Evolutionary conservation across 1,284 basidiomycete species (phyloP).

Genomic region (Pyrrhoderma noxium): DNA sequence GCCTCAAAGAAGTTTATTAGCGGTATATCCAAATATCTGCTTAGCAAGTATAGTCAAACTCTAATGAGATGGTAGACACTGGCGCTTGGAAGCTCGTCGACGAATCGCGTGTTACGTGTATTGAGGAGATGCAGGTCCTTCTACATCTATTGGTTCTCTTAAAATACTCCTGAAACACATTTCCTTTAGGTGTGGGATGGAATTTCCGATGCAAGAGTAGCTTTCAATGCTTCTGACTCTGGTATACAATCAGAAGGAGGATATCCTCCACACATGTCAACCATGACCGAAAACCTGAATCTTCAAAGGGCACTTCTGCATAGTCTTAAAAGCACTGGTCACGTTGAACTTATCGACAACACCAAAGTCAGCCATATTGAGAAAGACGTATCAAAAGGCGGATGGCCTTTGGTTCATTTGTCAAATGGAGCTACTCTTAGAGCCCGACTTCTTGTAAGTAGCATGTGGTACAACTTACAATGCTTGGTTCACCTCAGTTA

Average conservation of each 20-base stretch:
- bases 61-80: conserved; percentile 46
- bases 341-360: conserved; percentile 54
- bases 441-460: conserved; percentile 65
- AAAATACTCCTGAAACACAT: background rate
- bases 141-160: background rate
- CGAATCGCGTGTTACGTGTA: conserved; percentile 54
- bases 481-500: conserved; percentile 1
- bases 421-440: conserved; percentile 56
- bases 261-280: conserved; percentile 53
- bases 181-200: conserved; percentile 80
- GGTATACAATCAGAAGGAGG: conserved; percentile 20
- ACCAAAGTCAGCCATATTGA: conserved; percentile 62
- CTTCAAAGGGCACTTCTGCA: conserved; percentile 76
- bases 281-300: conserved; percentile 86
- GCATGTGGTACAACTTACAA: background rate
- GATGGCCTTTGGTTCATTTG: conserved; percentile 72
- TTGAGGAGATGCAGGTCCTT: conserved; percentile 76
- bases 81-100: conserved; percentile 84
- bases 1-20: conserved; percentile 72
- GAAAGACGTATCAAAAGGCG: conserved; percentile 31
- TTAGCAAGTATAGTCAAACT: background rate
- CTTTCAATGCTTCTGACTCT: conserved; percentile 55
- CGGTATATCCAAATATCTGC: conserved; percentile 37
- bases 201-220: conserved; percentile 71
- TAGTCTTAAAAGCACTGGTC: conserved; percentile 38